Percentiles rank a stretch among this genome's conserved stretches.
These are phyloP conservation scores for Tolypocladium sp. DNA, from an alignment of 2,329 filamentous ascomycete species.

Conservation along the genomic window DNA sequence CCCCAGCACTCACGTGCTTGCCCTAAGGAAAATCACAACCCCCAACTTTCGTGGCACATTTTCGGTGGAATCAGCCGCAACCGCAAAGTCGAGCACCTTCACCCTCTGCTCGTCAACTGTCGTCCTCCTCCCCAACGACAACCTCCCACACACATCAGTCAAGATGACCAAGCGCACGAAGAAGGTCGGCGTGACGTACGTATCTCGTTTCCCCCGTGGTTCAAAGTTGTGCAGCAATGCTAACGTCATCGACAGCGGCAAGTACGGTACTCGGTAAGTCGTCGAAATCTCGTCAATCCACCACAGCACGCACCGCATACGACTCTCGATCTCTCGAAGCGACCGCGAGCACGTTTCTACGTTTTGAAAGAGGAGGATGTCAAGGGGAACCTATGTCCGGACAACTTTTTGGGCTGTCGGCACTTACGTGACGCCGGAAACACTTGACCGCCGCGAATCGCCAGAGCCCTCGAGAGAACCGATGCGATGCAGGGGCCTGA, in stretches of 20 bases:
- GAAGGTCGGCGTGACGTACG: slow-evolving; percentile 89
- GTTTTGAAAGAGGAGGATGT: neutral
- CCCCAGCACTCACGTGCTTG: slow-evolving; percentile 27
- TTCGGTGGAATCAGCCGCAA: slow-evolving; percentile 19
- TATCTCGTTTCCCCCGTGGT: slow-evolving; percentile 12
- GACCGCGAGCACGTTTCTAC: neutral
- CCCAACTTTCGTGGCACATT: slow-evolving; percentile 20
- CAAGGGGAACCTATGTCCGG: neutral
- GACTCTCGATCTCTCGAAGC: neutral
- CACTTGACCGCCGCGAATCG: neutral
- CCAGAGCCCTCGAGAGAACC: neutral
- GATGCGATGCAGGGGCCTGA: neutral
- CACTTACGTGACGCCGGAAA: neutral
- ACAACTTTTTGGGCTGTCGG: neutral
- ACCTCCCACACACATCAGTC: slow-evolving; percentile 33
- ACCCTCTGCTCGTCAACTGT: slow-evolving; percentile 19
- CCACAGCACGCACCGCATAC: neutral
- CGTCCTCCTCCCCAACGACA: slow-evolving; percentile 23
- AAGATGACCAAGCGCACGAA: slow-evolving; percentile 92
- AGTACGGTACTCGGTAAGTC: slow-evolving; percentile 91
- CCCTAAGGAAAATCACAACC: slow-evolving; percentile 34
- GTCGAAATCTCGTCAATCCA: neutral
- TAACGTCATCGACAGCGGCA: slow-evolving; percentile 42
- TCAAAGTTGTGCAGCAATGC: slow-evolving; percentile 7
- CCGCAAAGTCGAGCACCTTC: slow-evolving; percentile 19